These are phyloP conservation scores for Lactarius deliciosus DNA, from an alignment of 768 basidiomycete genomes.

Conservation along the genomic window DNA sequence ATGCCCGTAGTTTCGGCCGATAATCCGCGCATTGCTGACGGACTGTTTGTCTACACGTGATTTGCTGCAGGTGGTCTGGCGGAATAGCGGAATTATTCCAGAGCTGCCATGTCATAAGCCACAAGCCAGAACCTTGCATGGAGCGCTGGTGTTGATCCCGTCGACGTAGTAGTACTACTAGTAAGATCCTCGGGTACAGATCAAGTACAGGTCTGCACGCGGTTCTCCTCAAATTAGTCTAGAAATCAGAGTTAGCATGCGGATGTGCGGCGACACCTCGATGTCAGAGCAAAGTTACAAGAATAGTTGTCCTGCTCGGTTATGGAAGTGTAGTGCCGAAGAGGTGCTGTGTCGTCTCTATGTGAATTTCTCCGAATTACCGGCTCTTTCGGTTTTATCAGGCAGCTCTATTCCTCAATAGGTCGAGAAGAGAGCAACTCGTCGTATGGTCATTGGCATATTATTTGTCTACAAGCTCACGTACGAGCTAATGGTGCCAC, in stretches of 20 bases:
- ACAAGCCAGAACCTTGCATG: not conserved
- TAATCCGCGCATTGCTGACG: not conserved
- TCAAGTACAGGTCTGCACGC: not conserved
- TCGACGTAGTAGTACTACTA: not conserved
- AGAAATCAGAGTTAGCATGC: not conserved
- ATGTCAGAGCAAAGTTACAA: not conserved
- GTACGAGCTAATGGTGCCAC: conserved; percentile 14
- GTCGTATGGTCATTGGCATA: conserved; percentile 9
- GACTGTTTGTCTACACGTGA: not conserved
- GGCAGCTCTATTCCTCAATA: not conserved
- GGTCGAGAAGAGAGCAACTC: not conserved
- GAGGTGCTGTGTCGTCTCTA: not conserved
- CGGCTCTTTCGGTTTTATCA: not conserved
- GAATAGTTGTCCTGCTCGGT: not conserved
- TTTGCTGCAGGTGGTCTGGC: not conserved
- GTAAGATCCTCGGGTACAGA: conserved; percentile 11
- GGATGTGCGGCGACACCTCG: not conserved
- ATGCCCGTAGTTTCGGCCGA: not conserved
- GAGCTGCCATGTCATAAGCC: conserved; percentile 19
- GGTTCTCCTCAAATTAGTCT: not conserved
- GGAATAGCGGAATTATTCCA: conserved; percentile 8
- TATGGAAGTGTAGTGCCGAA: not conserved
- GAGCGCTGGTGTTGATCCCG: not conserved
- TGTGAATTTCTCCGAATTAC: not conserved
- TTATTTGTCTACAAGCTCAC: conserved; percentile 14